A percentile compares a stretch with the other conserved stretches of the same genome.
Conservation (phyloP, 2,329 filamentous ascomycete species). For the Talaromyces sp. region DNA sequence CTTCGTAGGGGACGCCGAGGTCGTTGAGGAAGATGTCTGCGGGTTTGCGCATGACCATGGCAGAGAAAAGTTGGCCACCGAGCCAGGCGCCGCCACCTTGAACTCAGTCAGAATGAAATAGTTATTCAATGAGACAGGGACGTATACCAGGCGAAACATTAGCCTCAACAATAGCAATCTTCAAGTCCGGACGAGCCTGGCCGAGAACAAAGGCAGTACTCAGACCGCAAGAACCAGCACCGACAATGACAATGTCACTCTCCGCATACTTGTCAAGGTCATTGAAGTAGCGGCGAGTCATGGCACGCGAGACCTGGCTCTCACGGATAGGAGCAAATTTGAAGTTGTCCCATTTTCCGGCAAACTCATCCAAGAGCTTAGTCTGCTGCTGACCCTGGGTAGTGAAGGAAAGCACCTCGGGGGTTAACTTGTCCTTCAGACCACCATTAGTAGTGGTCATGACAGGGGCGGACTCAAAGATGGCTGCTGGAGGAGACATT, state of each 20-base stretch:
- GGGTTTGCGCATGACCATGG: constrained; percentile 93
- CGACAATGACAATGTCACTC: constrained; percentile 89
- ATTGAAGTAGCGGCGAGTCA: constrained; percentile 88
- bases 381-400: constrained; percentile 44
- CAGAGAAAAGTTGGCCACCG: constrained; percentile 88
- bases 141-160: constrained; percentile 67
- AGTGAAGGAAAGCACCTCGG: constrained; percentile 42
- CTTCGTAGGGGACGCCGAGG: constrained; percentile 79
- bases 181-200: constrained; percentile 79
- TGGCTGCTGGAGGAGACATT: constrained; percentile 78
- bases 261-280: constrained; percentile 88
- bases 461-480: constrained; percentile 50
- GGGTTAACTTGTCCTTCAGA: constrained; percentile 45
- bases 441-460: constrained; percentile 29
- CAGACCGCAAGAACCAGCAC: constrained; percentile 83
- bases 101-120: not conserved
- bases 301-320: constrained; percentile 86
- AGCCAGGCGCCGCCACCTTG: constrained; percentile 83
- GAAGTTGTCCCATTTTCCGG: constrained; percentile 77
- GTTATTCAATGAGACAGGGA: not conserved
- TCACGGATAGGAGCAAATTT: constrained; percentile 83
- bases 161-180: constrained; percentile 87
- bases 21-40: constrained; percentile 80
- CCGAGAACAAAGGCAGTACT: constrained; percentile 81
- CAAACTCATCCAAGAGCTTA: constrained; percentile 62